phyloP scores from a whole-genome alignment of 345 rosid genomes.

The Eucalyptus marginata region DNA sequence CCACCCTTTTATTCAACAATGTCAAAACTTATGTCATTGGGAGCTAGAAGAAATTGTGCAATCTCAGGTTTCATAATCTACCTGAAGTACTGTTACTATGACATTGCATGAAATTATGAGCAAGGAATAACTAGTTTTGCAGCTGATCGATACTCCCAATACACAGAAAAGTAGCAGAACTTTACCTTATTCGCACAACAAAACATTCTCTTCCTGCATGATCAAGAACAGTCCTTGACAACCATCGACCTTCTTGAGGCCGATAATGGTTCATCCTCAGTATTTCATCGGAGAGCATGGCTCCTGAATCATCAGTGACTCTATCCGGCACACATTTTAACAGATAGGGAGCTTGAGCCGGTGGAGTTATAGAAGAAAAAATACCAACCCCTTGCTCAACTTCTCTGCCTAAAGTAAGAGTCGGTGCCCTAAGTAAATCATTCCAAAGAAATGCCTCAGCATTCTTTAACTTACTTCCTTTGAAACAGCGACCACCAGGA shows the following conservation, averaged over 20 bases:
- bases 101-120: background rate
- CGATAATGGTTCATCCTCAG: conserved; percentile 48
- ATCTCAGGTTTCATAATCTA: background rate
- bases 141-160: background rate
- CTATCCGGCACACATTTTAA: conserved; percentile 83
- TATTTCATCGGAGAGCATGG: conserved; percentile 81
- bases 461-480: conserved; percentile 24
- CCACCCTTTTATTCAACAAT: conserved; percentile 25
- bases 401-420: conserved; percentile 39
- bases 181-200: conserved; percentile 62
- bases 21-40: background rate
- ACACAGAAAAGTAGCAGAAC: background rate
- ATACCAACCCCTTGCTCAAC: conserved; percentile 27
- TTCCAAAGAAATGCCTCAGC: conserved; percentile 50
- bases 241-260: conserved; percentile 95
- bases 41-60: background rate
- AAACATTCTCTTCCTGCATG: conserved; percentile 86
- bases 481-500: conserved; percentile 27
- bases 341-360: conserved; percentile 79
- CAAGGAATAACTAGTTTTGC: background rate
- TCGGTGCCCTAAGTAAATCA: conserved; percentile 57
- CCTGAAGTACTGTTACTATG: background rate
- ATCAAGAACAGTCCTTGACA: conserved; percentile 87
- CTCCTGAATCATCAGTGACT: conserved; percentile 88
- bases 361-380: conserved; percentile 68